Conservation (phyloP, 1,284 basidiomycete genomes). For the Rhodotorula sp. region DNA sequence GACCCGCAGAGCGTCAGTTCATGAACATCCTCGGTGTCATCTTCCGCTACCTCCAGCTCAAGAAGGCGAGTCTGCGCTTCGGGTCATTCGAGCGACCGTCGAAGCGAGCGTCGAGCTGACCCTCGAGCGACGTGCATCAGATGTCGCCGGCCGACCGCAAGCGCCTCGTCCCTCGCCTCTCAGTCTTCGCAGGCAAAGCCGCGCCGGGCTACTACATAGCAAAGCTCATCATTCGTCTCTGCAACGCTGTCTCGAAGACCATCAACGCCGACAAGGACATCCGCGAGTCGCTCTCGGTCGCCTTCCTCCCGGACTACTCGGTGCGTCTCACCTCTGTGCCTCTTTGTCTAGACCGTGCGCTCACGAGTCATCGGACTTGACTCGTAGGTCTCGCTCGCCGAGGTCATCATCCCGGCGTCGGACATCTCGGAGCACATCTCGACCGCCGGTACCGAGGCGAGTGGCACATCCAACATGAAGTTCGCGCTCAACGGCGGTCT, state of each 20-base stretch:
- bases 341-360: no score
- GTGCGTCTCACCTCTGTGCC: background rate
- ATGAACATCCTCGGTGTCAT: constrained; percentile 82
- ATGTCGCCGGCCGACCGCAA: constrained; percentile 73
- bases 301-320: constrained; percentile 73
- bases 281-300: constrained; percentile 73
- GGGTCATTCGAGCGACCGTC: no score
- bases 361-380: no score
- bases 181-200: constrained; percentile 82
- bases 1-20: constrained; percentile 63
- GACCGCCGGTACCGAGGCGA: constrained; percentile 80
- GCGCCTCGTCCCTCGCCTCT: constrained; percentile 72
- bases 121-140: no score
- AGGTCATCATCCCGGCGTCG: constrained; percentile 83
- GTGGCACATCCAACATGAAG: constrained; percentile 88
- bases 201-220: constrained; percentile 52
- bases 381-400: constrained; percentile 67
- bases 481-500: constrained; percentile 79
- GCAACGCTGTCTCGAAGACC: constrained; percentile 69
- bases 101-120: no score
- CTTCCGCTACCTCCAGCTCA: constrained; percentile 67
- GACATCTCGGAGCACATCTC: constrained; percentile 92
- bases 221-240: constrained; percentile 67
- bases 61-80: constrained; percentile 40
- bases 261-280: constrained; percentile 85